Conservation (phyloP, 1,139 yeast genomes). For the Pichia sp. region DNA sequence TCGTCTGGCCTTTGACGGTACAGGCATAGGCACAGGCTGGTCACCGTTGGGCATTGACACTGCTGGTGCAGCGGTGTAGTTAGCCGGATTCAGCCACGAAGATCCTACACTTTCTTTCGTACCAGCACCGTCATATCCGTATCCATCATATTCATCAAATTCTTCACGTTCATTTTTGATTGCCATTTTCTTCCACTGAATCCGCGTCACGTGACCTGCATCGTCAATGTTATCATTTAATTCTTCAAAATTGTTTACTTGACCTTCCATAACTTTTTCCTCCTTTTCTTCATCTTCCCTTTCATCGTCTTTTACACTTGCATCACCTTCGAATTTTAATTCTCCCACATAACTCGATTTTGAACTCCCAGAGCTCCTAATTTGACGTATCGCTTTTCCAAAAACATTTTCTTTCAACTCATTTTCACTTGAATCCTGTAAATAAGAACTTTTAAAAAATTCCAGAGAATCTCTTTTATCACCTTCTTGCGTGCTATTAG, state of each 20-base stretch:
- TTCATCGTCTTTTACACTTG: constrained; percentile 13
- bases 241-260: no score
- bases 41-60: background rate
- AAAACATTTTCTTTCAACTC: no score
- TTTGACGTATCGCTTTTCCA: no score
- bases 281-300: background rate
- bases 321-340: no score
- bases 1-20: constrained; percentile 11
- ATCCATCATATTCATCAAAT: background rate
- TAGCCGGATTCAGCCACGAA: background rate
- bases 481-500: no score
- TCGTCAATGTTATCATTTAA: constrained; percentile 4
- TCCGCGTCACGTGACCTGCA: background rate
- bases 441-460: no score
- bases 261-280: background rate
- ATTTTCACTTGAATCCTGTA: no score
- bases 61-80: background rate
- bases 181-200: background rate
- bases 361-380: no score
- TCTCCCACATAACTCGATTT: no score
- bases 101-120: background rate
- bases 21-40: background rate
- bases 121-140: background rate
- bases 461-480: no score
- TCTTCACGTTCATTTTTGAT: background rate